phyloP scores from a whole-genome alignment of 2,329 filamentous ascomycete genomes.

The Endocalyx cinctus region DNA sequence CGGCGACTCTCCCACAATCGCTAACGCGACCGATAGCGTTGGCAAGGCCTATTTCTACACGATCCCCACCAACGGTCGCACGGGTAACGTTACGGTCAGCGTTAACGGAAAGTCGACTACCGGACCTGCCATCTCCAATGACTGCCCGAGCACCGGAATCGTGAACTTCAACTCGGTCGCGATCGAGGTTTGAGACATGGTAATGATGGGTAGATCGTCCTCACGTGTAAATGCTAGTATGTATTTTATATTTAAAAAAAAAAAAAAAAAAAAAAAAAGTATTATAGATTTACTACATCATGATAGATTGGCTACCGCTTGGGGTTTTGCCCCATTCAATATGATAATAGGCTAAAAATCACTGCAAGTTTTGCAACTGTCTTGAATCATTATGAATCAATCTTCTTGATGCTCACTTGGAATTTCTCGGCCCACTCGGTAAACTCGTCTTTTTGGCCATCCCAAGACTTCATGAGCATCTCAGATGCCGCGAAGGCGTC shows the following conservation, averaged over 20 bases:
- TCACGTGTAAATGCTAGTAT: no score
- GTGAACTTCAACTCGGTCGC: conserved; percentile 31
- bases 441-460: conserved; percentile 68
- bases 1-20: conserved; percentile 27
- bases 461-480: conserved; percentile 57
- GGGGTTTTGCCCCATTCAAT: no score
- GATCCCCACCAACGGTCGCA: conserved; percentile 31
- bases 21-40: conserved; percentile 22
- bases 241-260: no score
- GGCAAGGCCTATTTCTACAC: conserved; percentile 32
- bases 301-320: no score
- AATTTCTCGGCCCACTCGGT: conserved; percentile 67
- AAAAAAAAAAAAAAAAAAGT: no score
- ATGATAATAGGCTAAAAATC: no score
- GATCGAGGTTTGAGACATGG: conserved; percentile 22
- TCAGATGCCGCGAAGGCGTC: conserved; percentile 54
- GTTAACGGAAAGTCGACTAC: conserved; percentile 31
- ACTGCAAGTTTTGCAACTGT: no score
- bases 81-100: conserved; percentile 34
- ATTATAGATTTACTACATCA: no score
- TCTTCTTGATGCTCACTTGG: conserved; percentile 47
- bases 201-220: neutral
- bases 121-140: conserved; percentile 32
- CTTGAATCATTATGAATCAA: no score
- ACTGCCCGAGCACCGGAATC: conserved; percentile 23